These are phyloP conservation scores for Coffea humblotiana DNA, from an alignment of 305 asterid genomes.

Conservation along the genomic window DNA sequence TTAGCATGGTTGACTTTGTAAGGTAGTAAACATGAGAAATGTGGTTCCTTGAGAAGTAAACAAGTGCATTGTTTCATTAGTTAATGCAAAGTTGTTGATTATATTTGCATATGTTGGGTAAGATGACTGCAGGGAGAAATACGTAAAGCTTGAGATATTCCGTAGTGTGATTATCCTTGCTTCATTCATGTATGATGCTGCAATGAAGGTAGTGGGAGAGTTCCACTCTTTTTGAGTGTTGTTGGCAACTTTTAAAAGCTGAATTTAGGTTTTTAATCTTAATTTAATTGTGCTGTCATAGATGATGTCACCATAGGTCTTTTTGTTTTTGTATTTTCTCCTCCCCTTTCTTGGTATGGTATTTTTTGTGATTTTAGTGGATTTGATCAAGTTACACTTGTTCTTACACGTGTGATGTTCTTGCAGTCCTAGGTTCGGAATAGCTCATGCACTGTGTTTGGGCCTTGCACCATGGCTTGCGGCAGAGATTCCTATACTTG, in stretches of 20 bases:
- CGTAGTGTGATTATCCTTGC: neutral
- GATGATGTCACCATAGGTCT: neutral
- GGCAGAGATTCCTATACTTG: conserved; percentile 85
- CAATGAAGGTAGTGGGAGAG: neutral
- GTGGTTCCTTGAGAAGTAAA: neutral
- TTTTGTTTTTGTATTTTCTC: neutral
- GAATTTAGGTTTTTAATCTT: neutral
- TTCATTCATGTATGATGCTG: neutral
- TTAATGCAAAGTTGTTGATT: no score
- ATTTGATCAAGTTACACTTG: neutral
- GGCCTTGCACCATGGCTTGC: conserved; percentile 98
- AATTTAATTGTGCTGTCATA: neutral
- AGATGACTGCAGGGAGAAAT: neutral
- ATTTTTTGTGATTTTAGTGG: neutral
- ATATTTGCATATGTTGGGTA: neutral
- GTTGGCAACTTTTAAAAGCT: neutral
- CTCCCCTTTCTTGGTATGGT: neutral
- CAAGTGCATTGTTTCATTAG: neutral
- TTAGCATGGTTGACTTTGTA: neutral
- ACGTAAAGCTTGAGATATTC: neutral
- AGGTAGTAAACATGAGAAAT: neutral
- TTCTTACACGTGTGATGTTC: neutral
- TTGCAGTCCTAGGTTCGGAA: conserved; percentile 85
- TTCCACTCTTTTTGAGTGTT: neutral
- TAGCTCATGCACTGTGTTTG: conserved; percentile 88